Evolutionary conservation across 164 flowering plant species (phyloP), one percentile per base, ranked within the genome.

Genomic region (Aristolochia contorta): DNA sequence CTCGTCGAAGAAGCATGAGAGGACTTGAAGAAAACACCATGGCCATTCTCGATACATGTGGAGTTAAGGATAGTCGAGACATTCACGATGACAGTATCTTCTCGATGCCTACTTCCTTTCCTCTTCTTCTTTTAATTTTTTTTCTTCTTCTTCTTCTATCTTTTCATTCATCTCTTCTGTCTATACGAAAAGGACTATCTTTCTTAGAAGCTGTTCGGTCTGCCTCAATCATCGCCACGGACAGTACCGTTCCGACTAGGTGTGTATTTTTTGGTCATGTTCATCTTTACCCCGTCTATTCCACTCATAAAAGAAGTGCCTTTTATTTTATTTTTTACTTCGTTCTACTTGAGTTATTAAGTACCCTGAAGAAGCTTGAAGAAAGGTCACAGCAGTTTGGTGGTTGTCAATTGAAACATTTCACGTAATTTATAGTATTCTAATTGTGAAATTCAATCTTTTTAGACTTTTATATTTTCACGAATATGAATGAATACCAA

Each of bases 201-300:
- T 91, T 83, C 71, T 78, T 91, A 8, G 84, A 88, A 68, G 96
- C 90, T 61, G 94, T 91, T 68, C 94, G 90, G 0, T 69, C 80
- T 52, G 65, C 82, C 61, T 82, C 82, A 15, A 53, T 88, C 59
- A 70, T 77, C 52, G 69, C 84, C 0, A 79, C 74, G 43, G 61
- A 50, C 57, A 82, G 80, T 65, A 63, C 54, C 56, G 74, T 80
- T 58, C 92, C 97, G 0, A 81, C 93, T 33, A 62, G 70, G 94
- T 91, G 78, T 45, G 47, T 59, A 30, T 59, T 3, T 32, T 16
- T 56, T 33, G 1, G 9, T 37, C 43, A 37, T 37, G 43, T 4
- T 10, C 43, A 37, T 37, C 43, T 37, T 37, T 37, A 37, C 43
- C n/a, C 12, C 9, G 43, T 37, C 7, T 37, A 37, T 10, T 37